Percentiles rank a stretch among this genome's conserved stretches.
phyloP scores from a whole-genome alignment of 768 basidiomycete genomes.

The Panaeolus cyanescens region DNA sequence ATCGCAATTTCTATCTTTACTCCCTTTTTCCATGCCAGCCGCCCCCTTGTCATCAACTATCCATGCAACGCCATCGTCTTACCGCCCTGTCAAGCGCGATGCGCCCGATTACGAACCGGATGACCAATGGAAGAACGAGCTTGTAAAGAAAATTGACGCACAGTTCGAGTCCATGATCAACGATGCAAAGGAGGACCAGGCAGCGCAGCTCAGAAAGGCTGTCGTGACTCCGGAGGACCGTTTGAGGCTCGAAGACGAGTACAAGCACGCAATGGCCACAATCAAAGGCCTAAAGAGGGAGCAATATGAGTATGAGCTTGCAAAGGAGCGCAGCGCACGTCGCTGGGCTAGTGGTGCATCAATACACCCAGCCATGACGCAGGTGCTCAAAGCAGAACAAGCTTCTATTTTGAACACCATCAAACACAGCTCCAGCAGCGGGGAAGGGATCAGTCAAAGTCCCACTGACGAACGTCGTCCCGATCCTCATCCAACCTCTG shows the following conservation, averaged over 20 bases:
- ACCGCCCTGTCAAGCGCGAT: conserved; percentile 21
- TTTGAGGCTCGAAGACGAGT: conserved; percentile 38
- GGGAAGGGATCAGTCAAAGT: conserved; percentile 7
- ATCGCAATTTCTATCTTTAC: conserved; percentile 10
- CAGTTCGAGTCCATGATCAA: conserved; percentile 46
- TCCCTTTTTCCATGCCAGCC: conserved; percentile 36
- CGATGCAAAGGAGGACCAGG: conserved; percentile 63
- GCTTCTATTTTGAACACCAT: conserved; percentile 50
- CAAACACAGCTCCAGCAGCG: conserved; percentile 32
- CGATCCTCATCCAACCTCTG: conserved; percentile 4
- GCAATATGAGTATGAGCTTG: conserved; percentile 43
- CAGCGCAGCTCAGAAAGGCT: conserved; percentile 49
- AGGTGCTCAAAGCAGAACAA: conserved; percentile 34
- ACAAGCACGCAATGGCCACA: conserved; percentile 40
- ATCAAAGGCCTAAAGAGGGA: conserved; percentile 49
- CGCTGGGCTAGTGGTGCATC: conserved; percentile 45
- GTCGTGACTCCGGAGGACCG: conserved; percentile 31
- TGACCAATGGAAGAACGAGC: conserved; percentile 51
- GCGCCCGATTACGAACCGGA: conserved; percentile 49
- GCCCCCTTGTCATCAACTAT: conserved; percentile 16
- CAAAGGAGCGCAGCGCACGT: conserved; percentile 51
- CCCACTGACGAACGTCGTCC: conserved; percentile 16
- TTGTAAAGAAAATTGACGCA: conserved; percentile 52
- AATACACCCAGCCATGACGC: conserved; percentile 27
- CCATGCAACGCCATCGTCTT: conserved; percentile 25